Conservation (phyloP, 1,284 basidiomycete genomes). For the Rugosomyces carneus region DNA sequence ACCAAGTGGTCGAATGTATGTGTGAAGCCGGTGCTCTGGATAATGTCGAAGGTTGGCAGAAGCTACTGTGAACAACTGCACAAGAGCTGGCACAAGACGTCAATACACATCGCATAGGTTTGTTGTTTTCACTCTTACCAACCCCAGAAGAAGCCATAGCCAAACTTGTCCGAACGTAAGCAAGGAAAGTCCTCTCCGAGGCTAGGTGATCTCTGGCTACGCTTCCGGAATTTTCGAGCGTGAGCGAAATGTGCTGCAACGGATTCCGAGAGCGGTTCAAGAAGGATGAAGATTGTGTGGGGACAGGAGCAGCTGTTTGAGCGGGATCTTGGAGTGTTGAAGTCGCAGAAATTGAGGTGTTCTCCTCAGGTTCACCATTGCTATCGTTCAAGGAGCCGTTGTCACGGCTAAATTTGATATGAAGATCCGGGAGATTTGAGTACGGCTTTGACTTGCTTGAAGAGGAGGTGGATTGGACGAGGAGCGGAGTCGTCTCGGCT, state of each 20-base stretch:
- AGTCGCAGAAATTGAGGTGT: neutral
- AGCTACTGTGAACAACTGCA: slow-evolving; percentile 51
- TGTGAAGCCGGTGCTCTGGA: slow-evolving; percentile 25
- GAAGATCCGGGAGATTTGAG: slow-evolving; percentile 4
- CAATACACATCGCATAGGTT: too few species aligned
- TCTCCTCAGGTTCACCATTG: neutral
- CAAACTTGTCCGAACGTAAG: slow-evolving; percentile 53
- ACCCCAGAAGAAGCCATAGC: slow-evolving; percentile 53
- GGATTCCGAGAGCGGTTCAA: neutral
- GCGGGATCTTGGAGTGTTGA: neutral
- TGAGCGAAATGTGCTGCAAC: slow-evolving; percentile 21
- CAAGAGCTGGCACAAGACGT: too few species aligned
- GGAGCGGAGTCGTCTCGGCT: slow-evolving; percentile 15
- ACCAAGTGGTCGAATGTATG: slow-evolving; percentile 50
- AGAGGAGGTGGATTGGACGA: slow-evolving; percentile 1
- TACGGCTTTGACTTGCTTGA: slow-evolving; percentile 12
- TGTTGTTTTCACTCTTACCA: slow-evolving; percentile 37
- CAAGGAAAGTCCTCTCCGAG: slow-evolving; percentile 52
- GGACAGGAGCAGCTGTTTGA: too few species aligned
- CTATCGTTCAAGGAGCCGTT: slow-evolving; percentile 13
- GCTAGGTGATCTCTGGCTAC: slow-evolving; percentile 59
- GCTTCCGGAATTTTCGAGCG: slow-evolving; percentile 50
- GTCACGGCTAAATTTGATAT: slow-evolving; percentile 2
- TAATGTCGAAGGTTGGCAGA: slow-evolving; percentile 16
- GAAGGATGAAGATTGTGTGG: neutral